A percentile compares a stretch with the other conserved stretches of the same genome.
phyloP scores from a whole-genome alignment of 345 rosid species.

The Eucalyptus curtisii region DNA sequence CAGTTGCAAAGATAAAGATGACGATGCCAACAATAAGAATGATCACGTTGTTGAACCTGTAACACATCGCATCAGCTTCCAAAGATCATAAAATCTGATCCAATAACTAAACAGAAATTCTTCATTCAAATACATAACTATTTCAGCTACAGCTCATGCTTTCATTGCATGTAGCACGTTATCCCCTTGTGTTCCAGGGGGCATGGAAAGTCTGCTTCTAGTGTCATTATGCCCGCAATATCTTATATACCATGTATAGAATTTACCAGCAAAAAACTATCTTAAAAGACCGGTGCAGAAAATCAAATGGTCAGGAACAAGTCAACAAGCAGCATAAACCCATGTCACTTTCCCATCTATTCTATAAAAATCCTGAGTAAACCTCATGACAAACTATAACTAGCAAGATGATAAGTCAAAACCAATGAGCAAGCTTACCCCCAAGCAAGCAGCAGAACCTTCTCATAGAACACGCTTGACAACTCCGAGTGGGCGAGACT shows the following conservation, averaged over 20 bases:
- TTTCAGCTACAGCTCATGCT: background rate
- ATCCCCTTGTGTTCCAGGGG: background rate
- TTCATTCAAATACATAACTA: background rate
- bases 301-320: background rate
- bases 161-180: background rate
- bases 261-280: background rate
- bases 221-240: background rate
- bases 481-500: constrained; percentile 96
- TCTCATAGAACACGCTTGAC: constrained; percentile 91
- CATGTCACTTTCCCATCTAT: background rate
- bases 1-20: constrained; percentile 70
- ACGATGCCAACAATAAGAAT: constrained; percentile 58
- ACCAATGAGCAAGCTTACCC: constrained; percentile 40
- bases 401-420: background rate
- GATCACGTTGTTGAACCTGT: constrained; percentile 71
- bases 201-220: background rate
- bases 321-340: background rate
- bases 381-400: background rate
- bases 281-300: background rate
- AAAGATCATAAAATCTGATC: background rate
- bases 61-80: background rate
- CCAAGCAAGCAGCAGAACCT: constrained; percentile 81
- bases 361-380: background rate
- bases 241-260: background rate
- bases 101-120: background rate